phyloP scores from a whole-genome alignment of 2,329 filamentous ascomycete genomes.

The Drechslerella coelobrocha region DNA sequence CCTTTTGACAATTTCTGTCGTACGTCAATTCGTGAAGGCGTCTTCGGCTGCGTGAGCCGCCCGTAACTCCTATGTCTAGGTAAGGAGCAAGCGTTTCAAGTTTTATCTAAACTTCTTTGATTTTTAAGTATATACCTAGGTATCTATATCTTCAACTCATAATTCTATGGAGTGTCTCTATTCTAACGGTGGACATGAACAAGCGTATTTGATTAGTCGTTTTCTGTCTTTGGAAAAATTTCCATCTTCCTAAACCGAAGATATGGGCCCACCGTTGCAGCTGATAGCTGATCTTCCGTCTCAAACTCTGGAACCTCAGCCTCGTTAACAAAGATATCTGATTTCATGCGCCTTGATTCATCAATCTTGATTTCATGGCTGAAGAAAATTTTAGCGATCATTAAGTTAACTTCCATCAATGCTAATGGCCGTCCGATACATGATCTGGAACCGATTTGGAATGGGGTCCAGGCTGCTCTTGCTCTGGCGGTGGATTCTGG shows the following conservation, averaged over 20 bases:
- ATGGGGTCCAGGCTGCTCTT: conserved; percentile 75
- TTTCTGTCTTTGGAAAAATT: too few species aligned
- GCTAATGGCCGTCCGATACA: conserved; percentile 76
- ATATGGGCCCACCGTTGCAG: conserved; percentile 73
- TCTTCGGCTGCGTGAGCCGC: too few species aligned
- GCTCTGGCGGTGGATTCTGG: conserved; percentile 63
- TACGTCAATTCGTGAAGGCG: too few species aligned
- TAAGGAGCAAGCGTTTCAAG: too few species aligned
- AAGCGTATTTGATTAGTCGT: too few species aligned
- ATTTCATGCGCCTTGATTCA: conserved; percentile 47
- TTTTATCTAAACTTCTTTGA: too few species aligned
- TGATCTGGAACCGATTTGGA: conserved; percentile 72
- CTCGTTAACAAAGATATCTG: conserved; percentile 24
- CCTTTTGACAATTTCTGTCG: too few species aligned
- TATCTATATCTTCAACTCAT: too few species aligned
- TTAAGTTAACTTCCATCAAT: conserved; percentile 70
- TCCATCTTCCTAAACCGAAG: conserved; percentile 67
- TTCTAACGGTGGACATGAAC: too few species aligned
- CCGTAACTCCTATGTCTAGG: too few species aligned
- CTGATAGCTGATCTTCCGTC: conserved; percentile 71
- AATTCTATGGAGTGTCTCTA: too few species aligned
- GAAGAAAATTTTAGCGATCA: conserved; percentile 68
- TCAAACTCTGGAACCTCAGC: conserved; percentile 28
- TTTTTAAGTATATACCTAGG: too few species aligned
- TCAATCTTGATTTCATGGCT: conserved; percentile 57